Conservation (phyloP, 345 rosid genomes). For the Turnera subulata region DNA sequence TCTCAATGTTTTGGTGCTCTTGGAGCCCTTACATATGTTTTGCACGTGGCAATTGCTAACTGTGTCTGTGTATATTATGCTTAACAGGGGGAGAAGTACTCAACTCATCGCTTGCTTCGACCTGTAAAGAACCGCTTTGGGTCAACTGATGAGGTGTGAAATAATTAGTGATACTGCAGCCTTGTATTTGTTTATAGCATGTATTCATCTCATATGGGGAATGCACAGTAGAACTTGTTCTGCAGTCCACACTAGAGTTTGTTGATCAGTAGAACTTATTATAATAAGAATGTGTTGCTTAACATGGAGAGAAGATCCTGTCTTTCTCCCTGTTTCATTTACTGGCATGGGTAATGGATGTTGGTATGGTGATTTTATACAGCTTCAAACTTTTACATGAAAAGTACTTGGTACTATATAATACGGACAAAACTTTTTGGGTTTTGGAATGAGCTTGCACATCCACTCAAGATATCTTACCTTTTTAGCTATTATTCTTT, state of each 20-base stretch:
- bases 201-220: neutral
- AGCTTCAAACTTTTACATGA: no score
- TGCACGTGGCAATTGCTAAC: conserved; percentile 6
- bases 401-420: no score
- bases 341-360: no score
- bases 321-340: no score
- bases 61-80: neutral
- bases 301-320: no score
- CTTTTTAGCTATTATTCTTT: no score
- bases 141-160: conserved; percentile 78
- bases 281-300: no score
- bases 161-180: conserved; percentile 3
- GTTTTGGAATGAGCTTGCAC: no score
- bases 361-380: no score
- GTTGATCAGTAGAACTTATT: neutral
- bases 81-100: conserved; percentile 74
- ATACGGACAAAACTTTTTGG: no score
- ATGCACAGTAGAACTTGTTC: neutral
- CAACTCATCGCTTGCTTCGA: conserved; percentile 85
- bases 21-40: neutral
- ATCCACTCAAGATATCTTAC: no score
- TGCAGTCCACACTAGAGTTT: neutral
- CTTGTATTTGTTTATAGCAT: neutral
- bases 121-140: conserved; percentile 95
- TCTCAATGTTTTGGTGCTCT: conserved; percentile 1